Evolutionary conservation across 495 filamentous ascomycete genomes (phyloP).

Genomic region (Trichoderma orchidacearum): DNA sequence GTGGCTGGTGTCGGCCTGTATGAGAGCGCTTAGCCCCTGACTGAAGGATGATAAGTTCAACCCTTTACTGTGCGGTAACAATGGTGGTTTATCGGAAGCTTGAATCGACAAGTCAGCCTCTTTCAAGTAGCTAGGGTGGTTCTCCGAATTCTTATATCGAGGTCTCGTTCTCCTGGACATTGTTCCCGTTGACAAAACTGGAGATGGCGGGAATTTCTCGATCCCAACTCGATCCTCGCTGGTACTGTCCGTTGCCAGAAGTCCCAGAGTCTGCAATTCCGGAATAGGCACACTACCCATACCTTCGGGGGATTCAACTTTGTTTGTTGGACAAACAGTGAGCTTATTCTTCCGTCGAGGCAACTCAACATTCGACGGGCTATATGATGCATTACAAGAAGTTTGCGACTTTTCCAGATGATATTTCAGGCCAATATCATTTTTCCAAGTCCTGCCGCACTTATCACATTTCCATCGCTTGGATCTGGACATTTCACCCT

Average conservation of each 20-base stretch:
- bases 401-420: slow-evolving; percentile 32
- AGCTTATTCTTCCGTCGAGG: not conserved
- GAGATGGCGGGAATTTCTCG: too few species aligned
- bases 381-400: slow-evolving; percentile 34
- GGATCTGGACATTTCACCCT: slow-evolving; percentile 4
- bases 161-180: too few species aligned
- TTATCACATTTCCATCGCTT: slow-evolving; percentile 27
- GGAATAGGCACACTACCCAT: not conserved
- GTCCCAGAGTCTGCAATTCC: too few species aligned
- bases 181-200: too few species aligned
- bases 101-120: not conserved
- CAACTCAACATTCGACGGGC: slow-evolving; percentile 12
- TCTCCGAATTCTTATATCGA: too few species aligned
- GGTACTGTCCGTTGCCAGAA: too few species aligned
- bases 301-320: not conserved
- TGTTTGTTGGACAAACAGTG: not conserved
- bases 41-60: not conserved
- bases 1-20: not conserved
- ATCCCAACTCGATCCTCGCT: too few species aligned
- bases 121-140: not conserved
- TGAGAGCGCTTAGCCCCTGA: not conserved
- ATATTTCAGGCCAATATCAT: slow-evolving; percentile 37
- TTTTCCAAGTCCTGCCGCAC: slow-evolving; percentile 37
- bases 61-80: not conserved
- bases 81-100: not conserved